phyloP scores from a whole-genome alignment of 352 stramenopile genomes.

The Halophytophthora polymorphica region DNA sequence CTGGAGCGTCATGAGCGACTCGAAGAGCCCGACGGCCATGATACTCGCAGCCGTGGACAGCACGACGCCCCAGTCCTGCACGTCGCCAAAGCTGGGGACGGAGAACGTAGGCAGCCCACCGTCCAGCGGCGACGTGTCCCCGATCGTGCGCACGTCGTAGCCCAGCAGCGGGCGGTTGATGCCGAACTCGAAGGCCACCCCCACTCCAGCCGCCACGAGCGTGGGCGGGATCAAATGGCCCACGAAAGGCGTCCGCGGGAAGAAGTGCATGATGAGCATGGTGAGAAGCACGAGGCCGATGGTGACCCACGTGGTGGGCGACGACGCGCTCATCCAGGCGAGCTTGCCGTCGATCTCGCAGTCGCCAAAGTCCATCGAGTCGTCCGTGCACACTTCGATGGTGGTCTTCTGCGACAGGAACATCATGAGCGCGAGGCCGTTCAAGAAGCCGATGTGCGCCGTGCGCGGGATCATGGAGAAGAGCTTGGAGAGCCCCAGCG shows the following conservation, averaged over 20 bases:
- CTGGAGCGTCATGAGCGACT: constrained; percentile 94
- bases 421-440: constrained; percentile 94
- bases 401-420: constrained; percentile 91
- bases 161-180: constrained; percentile 74
- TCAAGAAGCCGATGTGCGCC: constrained; percentile 96
- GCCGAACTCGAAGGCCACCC: constrained; percentile 83
- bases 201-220: constrained; percentile 72
- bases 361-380: constrained; percentile 63
- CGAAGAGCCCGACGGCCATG: constrained; percentile 90
- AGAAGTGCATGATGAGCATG: constrained; percentile 87
- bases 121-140: constrained; percentile 58
- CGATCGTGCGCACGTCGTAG: constrained; percentile 78
- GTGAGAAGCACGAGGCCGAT: constrained; percentile 71
- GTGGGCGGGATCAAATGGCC: constrained; percentile 75
- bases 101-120: constrained; percentile 54
- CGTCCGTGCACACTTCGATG: constrained; percentile 76
- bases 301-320: constrained; percentile 59
- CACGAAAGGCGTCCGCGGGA: constrained; percentile 55
- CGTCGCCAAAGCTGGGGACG: constrained; percentile 38
- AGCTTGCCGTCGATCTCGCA: constrained; percentile 67
- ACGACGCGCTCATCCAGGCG: constrained; percentile 66
- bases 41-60: constrained; percentile 89
- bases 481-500: constrained; percentile 84
- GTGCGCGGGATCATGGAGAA: constrained; percentile 93
- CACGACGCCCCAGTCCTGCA: constrained; percentile 67